Evolutionary conservation across 257 asterid species (phyloP).

Genomic region (Pogostemon cablin): DNA sequence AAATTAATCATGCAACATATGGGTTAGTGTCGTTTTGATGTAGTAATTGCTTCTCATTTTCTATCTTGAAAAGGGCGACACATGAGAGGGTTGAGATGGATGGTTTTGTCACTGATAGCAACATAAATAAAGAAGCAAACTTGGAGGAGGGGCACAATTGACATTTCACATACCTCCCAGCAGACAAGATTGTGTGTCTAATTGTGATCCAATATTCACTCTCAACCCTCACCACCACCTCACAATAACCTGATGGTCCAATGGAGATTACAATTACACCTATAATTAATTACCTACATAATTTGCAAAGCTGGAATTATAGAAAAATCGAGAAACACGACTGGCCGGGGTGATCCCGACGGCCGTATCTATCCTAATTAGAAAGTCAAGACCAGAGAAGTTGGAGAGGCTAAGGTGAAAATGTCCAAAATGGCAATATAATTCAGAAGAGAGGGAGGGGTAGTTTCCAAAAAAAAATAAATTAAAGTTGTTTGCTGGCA

Average conservation of each 20-base stretch:
- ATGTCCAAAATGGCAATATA: not conserved
- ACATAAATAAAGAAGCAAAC: conserved; percentile 13
- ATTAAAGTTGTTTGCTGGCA: conserved; percentile 44
- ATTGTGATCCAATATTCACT: conserved; percentile 19
- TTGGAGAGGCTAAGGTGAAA: not conserved
- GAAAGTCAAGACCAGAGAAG: not conserved
- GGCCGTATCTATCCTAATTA: too few relatives aligned
- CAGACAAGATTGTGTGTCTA: conserved; percentile 28
- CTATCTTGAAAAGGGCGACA: conserved; percentile 39
- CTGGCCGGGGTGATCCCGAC: too few relatives aligned
- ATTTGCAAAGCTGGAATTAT: too few relatives aligned
- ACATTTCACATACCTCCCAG: conserved; percentile 11
- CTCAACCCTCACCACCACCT: conserved; percentile 33
- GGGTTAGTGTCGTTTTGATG: too few relatives aligned
- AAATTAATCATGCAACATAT: too few relatives aligned
- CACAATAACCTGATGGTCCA: conserved; percentile 19
- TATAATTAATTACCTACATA: too few relatives aligned
- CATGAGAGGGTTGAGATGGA: conserved; percentile 42
- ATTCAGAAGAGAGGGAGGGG: conserved; percentile 36
- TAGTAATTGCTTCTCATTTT: not conserved
- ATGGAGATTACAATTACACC: too few relatives aligned
- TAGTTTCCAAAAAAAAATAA: conserved; percentile 23
- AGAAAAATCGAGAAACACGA: too few relatives aligned
- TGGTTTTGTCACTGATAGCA: conserved; percentile 37
- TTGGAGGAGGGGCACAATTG: conserved; percentile 33